Percentiles rank a stretch among this genome's conserved stretches.
Conservation (phyloP, 1,284 basidiomycete species). For the Austroboletus novae-zelandiae region DNA sequence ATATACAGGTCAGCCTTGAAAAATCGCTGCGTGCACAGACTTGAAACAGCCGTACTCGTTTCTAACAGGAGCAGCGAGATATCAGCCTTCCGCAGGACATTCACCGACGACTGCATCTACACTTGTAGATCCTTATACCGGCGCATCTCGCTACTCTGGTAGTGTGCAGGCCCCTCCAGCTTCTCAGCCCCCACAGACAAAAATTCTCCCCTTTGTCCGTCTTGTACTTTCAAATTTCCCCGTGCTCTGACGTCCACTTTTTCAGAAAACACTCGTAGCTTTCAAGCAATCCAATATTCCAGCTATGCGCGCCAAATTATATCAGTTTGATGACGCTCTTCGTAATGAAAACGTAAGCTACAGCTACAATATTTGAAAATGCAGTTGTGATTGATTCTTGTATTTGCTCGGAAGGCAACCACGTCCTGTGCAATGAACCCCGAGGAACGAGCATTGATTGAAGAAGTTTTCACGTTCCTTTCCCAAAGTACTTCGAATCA, state of each 20-base stretch:
- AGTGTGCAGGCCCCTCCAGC: slow-evolving; percentile 22
- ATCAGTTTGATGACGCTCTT: slow-evolving; percentile 76
- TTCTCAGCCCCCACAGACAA: slow-evolving; percentile 31
- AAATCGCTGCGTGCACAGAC: slow-evolving; percentile 19
- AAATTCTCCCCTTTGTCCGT: slow-evolving; percentile 62
- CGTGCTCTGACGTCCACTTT: slow-evolving; percentile 1
- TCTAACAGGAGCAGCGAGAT: slow-evolving; percentile 36
- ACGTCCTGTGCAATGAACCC: slow-evolving; percentile 66
- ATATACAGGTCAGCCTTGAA: slow-evolving; percentile 68
- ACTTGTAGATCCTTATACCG: slow-evolving; percentile 42
- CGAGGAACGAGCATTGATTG: slow-evolving; percentile 61
- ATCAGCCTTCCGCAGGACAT: slow-evolving; percentile 16
- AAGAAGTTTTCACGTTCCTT: slow-evolving; percentile 69
- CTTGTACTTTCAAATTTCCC: background rate
- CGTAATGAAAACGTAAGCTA: slow-evolving; percentile 61
- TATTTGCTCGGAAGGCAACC: slow-evolving; percentile 49
- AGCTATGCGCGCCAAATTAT: slow-evolving; percentile 83
- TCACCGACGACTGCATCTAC: slow-evolving; percentile 19
- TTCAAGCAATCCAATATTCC: slow-evolving; percentile 90
- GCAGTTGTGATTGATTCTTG: background rate
- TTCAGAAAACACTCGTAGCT: slow-evolving; percentile 56
- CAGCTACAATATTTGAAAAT: slow-evolving; percentile 1
- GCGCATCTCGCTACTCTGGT: slow-evolving; percentile 38
- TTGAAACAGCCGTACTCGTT: background rate
- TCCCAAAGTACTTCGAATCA: slow-evolving; percentile 46